Conservation (phyloP, 495 filamentous ascomycete species). For the Xylaria palmicola region DNA sequence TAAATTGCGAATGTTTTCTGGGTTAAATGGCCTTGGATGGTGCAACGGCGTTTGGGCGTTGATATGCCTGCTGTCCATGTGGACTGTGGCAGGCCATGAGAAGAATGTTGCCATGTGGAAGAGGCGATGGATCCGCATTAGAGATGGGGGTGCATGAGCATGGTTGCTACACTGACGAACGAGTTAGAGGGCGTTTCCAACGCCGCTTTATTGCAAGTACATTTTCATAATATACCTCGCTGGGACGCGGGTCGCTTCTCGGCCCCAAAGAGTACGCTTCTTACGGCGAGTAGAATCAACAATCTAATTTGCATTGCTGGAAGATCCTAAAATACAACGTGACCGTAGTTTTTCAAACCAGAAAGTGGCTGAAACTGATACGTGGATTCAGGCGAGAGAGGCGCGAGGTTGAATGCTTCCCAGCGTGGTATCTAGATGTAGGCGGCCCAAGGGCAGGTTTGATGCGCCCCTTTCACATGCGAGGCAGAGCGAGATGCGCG, state of each 20-base stretch:
- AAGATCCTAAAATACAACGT: no score
- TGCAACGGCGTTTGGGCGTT: slow-evolving; percentile 7
- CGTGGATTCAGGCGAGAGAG: no score
- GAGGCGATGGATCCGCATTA: slow-evolving; percentile 1
- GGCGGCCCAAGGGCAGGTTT: no score
- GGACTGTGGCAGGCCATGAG: slow-evolving; percentile 12
- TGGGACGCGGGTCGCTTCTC: background rate
- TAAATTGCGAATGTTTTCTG: background rate
- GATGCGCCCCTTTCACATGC: no score
- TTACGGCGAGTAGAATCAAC: background rate
- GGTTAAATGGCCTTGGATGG: background rate
- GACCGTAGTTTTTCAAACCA: no score
- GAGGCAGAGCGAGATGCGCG: no score
- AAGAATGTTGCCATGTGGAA: background rate
- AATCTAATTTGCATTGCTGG: no score
- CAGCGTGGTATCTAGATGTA: no score
- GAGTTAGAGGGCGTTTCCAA: slow-evolving; percentile 9
- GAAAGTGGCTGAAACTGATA: no score
- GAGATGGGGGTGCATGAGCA: slow-evolving; percentile 14
- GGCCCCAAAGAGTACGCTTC: slow-evolving; percentile 7
- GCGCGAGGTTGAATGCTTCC: no score
- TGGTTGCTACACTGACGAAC: slow-evolving; percentile 5
- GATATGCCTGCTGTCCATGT: slow-evolving; percentile 8
- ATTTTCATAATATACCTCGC: slow-evolving; percentile 10
- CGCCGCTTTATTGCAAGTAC: slow-evolving; percentile 1